phyloP scores from a whole-genome alignment of 2,329 filamentous ascomycete species.

The Eutypella sp. region DNA sequence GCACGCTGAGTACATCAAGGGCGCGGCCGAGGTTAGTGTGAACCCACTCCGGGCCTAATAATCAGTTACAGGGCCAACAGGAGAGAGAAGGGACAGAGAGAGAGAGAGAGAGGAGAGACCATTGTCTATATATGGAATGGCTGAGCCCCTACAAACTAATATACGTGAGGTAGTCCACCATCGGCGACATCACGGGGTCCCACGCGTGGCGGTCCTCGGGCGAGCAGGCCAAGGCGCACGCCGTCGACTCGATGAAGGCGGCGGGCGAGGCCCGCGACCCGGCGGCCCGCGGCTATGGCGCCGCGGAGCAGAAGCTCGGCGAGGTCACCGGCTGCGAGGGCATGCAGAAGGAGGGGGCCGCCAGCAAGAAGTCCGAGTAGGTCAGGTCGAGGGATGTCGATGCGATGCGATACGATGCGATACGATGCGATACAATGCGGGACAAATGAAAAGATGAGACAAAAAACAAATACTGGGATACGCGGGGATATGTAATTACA shows the following conservation, averaged over 20 bases:
- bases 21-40: constrained; percentile 58
- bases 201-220: constrained; percentile 60
- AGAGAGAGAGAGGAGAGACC: not conserved
- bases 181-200: constrained; percentile 58
- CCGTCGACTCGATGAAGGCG: constrained; percentile 57
- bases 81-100: not conserved
- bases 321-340: constrained; percentile 62
- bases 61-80: not conserved
- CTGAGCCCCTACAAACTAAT: not conserved
- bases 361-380: constrained; percentile 34
- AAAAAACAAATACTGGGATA: too few relatives aligned
- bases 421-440: too few relatives aligned
- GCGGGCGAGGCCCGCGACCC: constrained; percentile 53
- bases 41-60: too few relatives aligned
- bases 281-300: constrained; percentile 51
- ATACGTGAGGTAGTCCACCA: constrained; percentile 40
- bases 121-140: not conserved
- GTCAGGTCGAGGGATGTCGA: too few relatives aligned
- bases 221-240: constrained; percentile 58
- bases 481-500: too few relatives aligned
- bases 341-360: constrained; percentile 59
- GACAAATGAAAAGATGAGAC: too few relatives aligned
- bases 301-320: constrained; percentile 60
- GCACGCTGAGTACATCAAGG: constrained; percentile 66
- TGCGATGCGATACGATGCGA: too few relatives aligned